Base-by-base conservation (phyloP, 176 grass and related monocot genomes). In the Avena atlantica region DNA sequence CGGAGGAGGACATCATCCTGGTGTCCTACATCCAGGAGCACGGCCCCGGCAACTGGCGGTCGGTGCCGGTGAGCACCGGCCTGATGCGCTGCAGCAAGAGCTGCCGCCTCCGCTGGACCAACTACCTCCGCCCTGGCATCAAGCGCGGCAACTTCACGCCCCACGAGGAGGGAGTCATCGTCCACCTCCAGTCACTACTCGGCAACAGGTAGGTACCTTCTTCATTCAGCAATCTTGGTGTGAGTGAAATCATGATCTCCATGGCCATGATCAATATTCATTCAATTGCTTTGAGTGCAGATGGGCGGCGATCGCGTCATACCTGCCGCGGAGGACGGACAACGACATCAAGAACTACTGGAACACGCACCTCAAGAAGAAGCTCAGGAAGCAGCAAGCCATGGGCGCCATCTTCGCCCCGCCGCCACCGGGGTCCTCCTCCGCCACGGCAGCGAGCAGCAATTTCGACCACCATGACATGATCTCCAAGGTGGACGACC, bases 321-420 rank as follows among this genome's bases (percentile, higher is more conserved):
- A 97, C 88, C 95, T 97, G 34, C 92, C 95, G 1, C 90, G 90
- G 70, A 89, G 95, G 45, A 97, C 95, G 48, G 95, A 97, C 79
- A 97, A 97, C 78, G 95, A 97, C 80, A 94, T 97, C 87, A 97
- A 97, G 90, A 97, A 97, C 81, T 97, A 92, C 92, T 97, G 94
- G 94, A 97, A 97, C 83, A 97, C 94, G 20, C 94, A 94, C 77
- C 91, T 94, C 81, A 97, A 97, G 90, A 97, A 97, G 84, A 94
- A 94, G 88, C 88, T 92, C 80, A 87, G 86, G 89, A 96, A 93
- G 90, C 63, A 93, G 65, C 90, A 92, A 2, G 68, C 90, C 73
- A 87, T 74, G 59, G 76, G 79, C 55, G 87, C 82, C 60, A 74
- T 88, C 78, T 90, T 92, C 82, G 90, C 40, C 6, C 40, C 76